A percentile compares a stretch with the other conserved stretches of the same genome.
phyloP scores from a whole-genome alignment of 192 early-diverging fungal genomes.

The Umbelopsis isabellina region DNA sequence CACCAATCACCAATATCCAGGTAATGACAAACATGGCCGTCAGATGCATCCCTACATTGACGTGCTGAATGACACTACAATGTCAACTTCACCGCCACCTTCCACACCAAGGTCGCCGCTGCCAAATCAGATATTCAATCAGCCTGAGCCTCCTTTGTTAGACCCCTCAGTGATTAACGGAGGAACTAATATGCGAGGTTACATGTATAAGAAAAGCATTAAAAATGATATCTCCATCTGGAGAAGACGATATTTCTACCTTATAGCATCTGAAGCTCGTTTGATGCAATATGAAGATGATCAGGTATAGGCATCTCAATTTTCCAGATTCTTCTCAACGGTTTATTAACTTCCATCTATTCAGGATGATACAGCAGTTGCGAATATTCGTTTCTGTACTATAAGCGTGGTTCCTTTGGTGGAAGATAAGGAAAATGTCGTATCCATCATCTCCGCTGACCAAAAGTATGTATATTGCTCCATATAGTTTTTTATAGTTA shows the following conservation, averaged over 20 bases:
- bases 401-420: background rate
- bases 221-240: slow-evolving; percentile 18
- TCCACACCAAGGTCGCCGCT: background rate
- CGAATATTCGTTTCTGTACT: slow-evolving; percentile 1
- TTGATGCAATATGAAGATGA: slow-evolving; percentile 31
- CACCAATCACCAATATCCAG: background rate
- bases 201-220: slow-evolving; percentile 9
- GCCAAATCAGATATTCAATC: background rate
- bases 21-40: background rate
- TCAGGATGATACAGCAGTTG: slow-evolving; percentile 11
- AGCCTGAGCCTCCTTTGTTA: background rate
- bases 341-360: background rate
- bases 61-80: background rate
- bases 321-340: background rate
- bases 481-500: background rate
- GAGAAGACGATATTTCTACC: slow-evolving; percentile 22
- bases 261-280: slow-evolving; percentile 3
- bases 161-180: background rate
- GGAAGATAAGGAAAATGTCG: slow-evolving; percentile 22
- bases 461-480: background rate
- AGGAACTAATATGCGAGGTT: background rate
- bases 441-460: background rate
- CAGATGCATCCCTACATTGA: background rate
- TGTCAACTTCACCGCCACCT: slow-evolving; percentile 1
- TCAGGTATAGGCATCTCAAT: background rate